phyloP scores from a whole-genome alignment of 176 grass and related monocot genomes.

The Bothriochloa decipiens region DNA sequence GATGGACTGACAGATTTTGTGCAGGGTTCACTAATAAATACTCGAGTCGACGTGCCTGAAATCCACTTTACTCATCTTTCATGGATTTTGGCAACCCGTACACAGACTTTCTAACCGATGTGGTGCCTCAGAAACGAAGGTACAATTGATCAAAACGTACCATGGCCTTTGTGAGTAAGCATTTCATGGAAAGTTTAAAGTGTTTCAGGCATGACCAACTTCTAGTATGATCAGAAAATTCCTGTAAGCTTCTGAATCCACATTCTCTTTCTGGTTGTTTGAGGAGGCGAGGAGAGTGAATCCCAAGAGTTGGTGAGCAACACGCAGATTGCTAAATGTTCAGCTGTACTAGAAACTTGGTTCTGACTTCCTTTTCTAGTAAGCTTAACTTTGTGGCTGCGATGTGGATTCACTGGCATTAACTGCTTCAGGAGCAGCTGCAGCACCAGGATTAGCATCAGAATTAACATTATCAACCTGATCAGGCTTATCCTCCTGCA shows the following conservation, averaged over 20 bases:
- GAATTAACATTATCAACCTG: slow-evolving; percentile 32
- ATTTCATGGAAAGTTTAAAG: neutral
- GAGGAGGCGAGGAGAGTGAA: neutral
- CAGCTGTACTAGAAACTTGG: slow-evolving; percentile 12
- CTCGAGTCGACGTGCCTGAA: neutral
- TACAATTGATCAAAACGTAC: neutral
- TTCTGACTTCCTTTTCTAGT: neutral
- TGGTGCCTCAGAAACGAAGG: neutral
- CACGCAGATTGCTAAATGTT: neutral
- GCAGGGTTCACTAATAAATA: neutral
- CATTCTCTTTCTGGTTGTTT: neutral
- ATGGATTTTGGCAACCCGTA: slow-evolving; percentile 1
- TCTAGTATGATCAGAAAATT: neutral
- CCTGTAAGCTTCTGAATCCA: slow-evolving; percentile 4
- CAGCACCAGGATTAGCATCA: slow-evolving; percentile 23
- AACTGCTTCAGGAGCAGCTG: slow-evolving; percentile 33
- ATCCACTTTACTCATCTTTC: neutral
- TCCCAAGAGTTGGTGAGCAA: neutral
- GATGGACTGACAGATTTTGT: neutral
- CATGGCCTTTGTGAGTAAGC: neutral
- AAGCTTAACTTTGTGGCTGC: slow-evolving; percentile 38
- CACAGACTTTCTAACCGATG: neutral
- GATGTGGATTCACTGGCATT: slow-evolving; percentile 28
- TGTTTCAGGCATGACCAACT: neutral
- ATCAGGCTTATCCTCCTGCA: slow-evolving; percentile 66